Evolutionary conservation across 2,329 filamentous ascomycete species (phyloP).

Genomic region (Exophiala sp.): DNA sequence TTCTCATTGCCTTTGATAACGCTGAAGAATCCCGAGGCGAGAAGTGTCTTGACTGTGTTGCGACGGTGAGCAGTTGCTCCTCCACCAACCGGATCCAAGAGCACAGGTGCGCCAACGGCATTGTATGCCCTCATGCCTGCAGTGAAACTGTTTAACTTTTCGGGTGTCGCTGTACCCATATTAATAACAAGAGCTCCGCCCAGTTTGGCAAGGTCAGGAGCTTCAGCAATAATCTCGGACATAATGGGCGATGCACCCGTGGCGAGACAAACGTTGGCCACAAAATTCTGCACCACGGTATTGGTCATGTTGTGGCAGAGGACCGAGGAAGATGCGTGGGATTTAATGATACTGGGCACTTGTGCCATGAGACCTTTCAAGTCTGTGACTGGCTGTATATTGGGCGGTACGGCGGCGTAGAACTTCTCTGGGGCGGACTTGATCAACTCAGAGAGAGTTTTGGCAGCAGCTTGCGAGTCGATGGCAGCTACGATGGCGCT

Average conservation of each 20-base stretch:
- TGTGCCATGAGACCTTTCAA: constrained; percentile 32
- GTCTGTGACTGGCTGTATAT: constrained; percentile 26
- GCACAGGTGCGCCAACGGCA: constrained; percentile 65
- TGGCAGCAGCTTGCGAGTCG: constrained; percentile 63
- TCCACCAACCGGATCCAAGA: constrained; percentile 87
- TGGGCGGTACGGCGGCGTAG: constrained; percentile 30
- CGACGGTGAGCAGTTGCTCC: constrained; percentile 75
- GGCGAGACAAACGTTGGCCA: constrained; percentile 82
- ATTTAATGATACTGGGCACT: constrained; percentile 52
- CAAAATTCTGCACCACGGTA: constrained; percentile 89
- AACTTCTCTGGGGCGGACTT: constrained; percentile 34
- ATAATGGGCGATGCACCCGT: constrained; percentile 87
- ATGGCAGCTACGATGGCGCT: constrained; percentile 77
- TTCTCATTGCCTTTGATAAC: constrained; percentile 93
- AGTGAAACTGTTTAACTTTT: constrained; percentile 67
- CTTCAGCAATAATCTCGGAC: constrained; percentile 82
- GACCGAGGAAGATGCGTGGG: constrained; percentile 62
- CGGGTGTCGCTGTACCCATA: constrained; percentile 85
- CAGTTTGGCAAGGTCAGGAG: constrained; percentile 70
- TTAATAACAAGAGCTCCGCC: constrained; percentile 82
- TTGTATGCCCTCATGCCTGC: constrained; percentile 81
- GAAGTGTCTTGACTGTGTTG: constrained; percentile 65
- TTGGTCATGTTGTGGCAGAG: constrained; percentile 98
- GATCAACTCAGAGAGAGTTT: constrained; percentile 57
- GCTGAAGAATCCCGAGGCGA: constrained; percentile 72